These are phyloP conservation scores for Blastocrithidia nonstop DNA, from an alignment of 208 protist genomes.

Conservation along the genomic window DNA sequence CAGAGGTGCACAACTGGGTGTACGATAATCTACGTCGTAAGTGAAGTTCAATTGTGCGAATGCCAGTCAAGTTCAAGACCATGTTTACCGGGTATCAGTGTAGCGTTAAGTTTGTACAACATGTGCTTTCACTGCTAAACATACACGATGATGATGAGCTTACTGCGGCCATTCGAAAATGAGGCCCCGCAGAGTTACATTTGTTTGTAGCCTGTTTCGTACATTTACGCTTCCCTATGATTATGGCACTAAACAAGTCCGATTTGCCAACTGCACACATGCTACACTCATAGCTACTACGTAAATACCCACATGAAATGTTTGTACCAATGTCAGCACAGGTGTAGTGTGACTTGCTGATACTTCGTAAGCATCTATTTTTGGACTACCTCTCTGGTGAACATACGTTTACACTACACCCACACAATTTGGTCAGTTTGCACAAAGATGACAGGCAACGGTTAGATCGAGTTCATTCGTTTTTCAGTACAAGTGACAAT, in stretches of 20 bases:
- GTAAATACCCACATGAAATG: constrained; percentile 44
- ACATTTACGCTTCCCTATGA: constrained; percentile 79
- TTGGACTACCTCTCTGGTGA: constrained; percentile 50
- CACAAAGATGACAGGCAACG: constrained; percentile 11
- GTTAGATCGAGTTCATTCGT: constrained; percentile 11
- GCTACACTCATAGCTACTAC: constrained; percentile 21
- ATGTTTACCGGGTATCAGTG: constrained; percentile 90
- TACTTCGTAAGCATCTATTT: constrained; percentile 28
- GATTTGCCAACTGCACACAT: constrained; percentile 42
- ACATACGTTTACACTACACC: constrained; percentile 5
- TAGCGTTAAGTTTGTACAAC: constrained; percentile 49
- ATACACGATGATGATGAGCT: constrained; percentile 27
- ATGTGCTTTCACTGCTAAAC: constrained; percentile 35
- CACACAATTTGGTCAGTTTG: constrained; percentile 5
- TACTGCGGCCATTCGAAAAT: constrained; percentile 13
- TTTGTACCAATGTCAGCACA: constrained; percentile 67
- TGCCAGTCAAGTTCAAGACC: constrained; percentile 50
- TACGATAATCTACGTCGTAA: constrained; percentile 83
- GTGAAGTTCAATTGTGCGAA: constrained; percentile 47
- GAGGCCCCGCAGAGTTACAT: constrained; percentile 70
- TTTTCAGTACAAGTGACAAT: constrained; percentile 12
- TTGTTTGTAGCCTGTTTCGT: constrained; percentile 83
- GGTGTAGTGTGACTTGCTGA: constrained; percentile 61
- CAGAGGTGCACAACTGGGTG: constrained; percentile 89
- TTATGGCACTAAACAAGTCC: constrained; percentile 87